Evolutionary conservation across 106 monocot species (phyloP), one percentile per base, ranked within the genome.

Genomic region (Gastrodia elata): DNA sequence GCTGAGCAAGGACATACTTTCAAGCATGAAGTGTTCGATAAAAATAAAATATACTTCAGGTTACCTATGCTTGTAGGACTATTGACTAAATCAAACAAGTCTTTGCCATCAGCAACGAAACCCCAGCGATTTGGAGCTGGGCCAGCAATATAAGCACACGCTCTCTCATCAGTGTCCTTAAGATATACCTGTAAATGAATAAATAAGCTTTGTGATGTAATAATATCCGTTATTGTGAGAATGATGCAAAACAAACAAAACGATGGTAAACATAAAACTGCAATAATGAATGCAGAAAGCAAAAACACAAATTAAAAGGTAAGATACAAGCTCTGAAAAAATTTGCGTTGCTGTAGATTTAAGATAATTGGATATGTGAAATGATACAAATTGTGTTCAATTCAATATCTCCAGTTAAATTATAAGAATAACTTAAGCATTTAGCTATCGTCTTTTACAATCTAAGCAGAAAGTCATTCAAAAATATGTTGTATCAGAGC

Each of bases 71-170:
- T 8, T 57, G 42, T 13, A 74, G 83, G 72, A 56, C 34, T 71
- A 37, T 73, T 72, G 20, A 93, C 82, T 18, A 61, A 76, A 71
- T 87, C 80, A 80, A 98, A 88, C 18, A 98, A 84, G 81, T 98
- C 97, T 75, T 83, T 84, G 11, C 93, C 97, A 58, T 91, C 97
- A 77, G 71, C 79, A 78, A 88, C 80, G 64, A 85, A 88, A 78
- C 97, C 97, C 93, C 97, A 98, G 36, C 97, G 97, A 74, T 93
- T 98, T 70, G 97, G 93, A 78, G 97, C 93, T 71, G 97, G 93
- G 35, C 97, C 97, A 28, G 97, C 97, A 79, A 98, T 79, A 75
- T 98, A 98, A 61, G 97, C 97, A 82, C 93, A 98, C 48, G 97
- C 97, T 80, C 97, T 88, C 80, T 98, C 97, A 85, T 98, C 97